Percentiles rank a stretch among this genome's conserved stretches.
Conservation (phyloP, 495 filamentous ascomycete species). For the Hypoxylon fragiforme region DNA sequence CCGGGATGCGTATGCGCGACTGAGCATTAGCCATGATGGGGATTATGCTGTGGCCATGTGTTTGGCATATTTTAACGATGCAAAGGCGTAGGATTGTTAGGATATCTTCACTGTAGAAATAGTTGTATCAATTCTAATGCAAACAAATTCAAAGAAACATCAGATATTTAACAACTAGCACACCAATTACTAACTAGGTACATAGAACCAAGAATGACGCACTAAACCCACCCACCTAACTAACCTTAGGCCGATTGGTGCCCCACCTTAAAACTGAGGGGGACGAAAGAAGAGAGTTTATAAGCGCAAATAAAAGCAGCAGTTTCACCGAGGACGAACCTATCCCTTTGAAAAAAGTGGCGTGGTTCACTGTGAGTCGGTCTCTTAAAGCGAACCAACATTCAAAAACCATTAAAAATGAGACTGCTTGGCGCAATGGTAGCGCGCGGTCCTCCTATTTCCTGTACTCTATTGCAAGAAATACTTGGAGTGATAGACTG, state of each 20-base stretch:
- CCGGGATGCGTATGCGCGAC: conserved; percentile 22
- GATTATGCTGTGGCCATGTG: conserved; percentile 42
- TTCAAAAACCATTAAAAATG: not conserved
- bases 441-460: conserved; percentile 51
- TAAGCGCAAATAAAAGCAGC: not conserved
- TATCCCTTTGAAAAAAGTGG: no score
- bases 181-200: no score
- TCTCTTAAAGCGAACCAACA: no score
- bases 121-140: no score
- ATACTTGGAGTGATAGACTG: conserved; percentile 39
- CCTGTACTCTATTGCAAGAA: not conserved
- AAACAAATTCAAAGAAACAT: no score
- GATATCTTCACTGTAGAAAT: no score
- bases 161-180: no score
- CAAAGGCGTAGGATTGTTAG: not conserved
- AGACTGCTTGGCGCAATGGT: conserved; percentile 53
- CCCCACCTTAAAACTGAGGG: not conserved
- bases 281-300: not conserved
- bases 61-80: not conserved
- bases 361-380: no score
- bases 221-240: no score
- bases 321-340: not conserved
- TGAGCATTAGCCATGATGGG: conserved; percentile 47
- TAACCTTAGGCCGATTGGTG: no score
- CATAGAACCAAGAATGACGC: no score